Evolutionary conservation across 1,284 basidiomycete genomes (phyloP).

Genomic region (Ceratobasidium papillatum): DNA sequence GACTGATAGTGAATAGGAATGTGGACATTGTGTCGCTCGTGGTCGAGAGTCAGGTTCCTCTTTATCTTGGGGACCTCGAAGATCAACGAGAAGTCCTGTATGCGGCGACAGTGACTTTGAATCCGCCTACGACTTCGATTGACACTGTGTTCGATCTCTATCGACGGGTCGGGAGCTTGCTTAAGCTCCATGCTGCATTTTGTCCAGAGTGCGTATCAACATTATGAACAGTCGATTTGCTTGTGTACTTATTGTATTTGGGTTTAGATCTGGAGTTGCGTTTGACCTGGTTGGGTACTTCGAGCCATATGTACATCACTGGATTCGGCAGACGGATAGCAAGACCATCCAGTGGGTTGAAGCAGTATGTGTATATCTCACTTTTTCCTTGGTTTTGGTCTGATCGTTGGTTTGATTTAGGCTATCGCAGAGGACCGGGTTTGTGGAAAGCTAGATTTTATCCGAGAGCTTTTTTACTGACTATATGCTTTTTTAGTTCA

Average conservation of each 20-base stretch:
- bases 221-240: neutral
- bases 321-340: constrained; percentile 88
- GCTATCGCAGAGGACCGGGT: constrained; percentile 91
- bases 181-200: constrained; percentile 84
- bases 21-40: constrained; percentile 84
- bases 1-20: constrained; percentile 56
- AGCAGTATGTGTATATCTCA: constrained; percentile 65
- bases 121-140: constrained; percentile 79
- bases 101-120: constrained; percentile 80
- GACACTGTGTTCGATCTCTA: constrained; percentile 91
- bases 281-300: constrained; percentile 82
- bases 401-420: constrained; percentile 52
- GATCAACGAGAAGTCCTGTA: constrained; percentile 73
- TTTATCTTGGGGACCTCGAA: constrained; percentile 80
- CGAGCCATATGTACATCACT: constrained; percentile 87
- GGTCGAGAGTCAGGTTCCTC: constrained; percentile 75
- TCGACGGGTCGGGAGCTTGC: constrained; percentile 72
- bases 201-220: constrained; percentile 68
- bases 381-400: neutral
- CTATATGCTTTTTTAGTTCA: constrained; percentile 65
- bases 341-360: constrained; percentile 96
- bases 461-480: neutral
- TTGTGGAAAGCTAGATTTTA: constrained; percentile 46
- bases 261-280: constrained; percentile 61
- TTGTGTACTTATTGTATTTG: constrained; percentile 18